These are phyloP conservation scores for Fusarium acutatum DNA, from an alignment of 2,329 filamentous ascomycete genomes.

Conservation along the genomic window DNA sequence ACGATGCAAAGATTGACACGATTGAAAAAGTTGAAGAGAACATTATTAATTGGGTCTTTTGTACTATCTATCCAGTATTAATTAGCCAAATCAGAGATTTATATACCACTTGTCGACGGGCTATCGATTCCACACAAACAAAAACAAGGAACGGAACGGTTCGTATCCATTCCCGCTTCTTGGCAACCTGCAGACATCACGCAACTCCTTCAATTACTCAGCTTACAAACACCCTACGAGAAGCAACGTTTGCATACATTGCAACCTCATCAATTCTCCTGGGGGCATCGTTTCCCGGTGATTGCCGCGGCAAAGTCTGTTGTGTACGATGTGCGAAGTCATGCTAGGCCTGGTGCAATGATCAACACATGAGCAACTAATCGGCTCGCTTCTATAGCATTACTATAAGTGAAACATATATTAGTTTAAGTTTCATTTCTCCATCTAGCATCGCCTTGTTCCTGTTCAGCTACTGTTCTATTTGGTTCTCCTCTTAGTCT, in stretches of 20 bases:
- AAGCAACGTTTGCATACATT: background rate
- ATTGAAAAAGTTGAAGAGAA: background rate
- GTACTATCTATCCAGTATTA: rapidly evolving
- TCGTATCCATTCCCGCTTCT: background rate
- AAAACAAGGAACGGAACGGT: background rate
- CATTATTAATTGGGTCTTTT: no score
- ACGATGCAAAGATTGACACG: background rate
- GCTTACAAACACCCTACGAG: background rate
- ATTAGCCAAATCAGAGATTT: background rate
- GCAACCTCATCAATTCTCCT: background rate
- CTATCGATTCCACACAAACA: background rate
- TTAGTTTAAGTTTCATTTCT: background rate
- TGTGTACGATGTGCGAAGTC: background rate
- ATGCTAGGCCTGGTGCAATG: background rate
- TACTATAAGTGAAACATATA: no score
- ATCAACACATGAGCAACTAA: background rate
- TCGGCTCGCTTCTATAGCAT: background rate
- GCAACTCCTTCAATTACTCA: background rate
- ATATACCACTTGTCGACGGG: background rate
- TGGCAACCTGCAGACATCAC: background rate
- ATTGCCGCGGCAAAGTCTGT: background rate
- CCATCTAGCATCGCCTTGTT: background rate
- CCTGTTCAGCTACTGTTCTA: no score
- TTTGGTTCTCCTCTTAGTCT: background rate
- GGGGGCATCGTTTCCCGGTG: background rate